These are phyloP conservation scores for Monilinia laxa DNA, from an alignment of 2,329 filamentous ascomycete species.

Conservation along the genomic window DNA sequence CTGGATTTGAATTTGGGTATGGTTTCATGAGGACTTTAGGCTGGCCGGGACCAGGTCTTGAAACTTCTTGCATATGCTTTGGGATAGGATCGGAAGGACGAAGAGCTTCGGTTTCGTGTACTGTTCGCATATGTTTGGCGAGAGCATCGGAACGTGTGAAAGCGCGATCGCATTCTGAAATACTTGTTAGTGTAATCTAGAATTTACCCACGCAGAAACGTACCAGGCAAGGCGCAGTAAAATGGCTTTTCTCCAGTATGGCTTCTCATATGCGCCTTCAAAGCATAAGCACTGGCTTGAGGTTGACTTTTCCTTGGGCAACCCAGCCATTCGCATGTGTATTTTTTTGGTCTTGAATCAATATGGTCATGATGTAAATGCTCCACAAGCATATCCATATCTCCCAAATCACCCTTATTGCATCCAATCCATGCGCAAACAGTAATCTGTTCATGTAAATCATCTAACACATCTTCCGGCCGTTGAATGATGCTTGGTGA, in stretches of 20 bases:
- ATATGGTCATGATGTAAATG: slow-evolving; percentile 94
- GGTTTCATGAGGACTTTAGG: slow-evolving; percentile 65
- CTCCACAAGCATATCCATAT: slow-evolving; percentile 79
- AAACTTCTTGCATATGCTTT: slow-evolving; percentile 59
- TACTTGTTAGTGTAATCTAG: not conserved
- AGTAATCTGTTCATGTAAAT: slow-evolving; percentile 75
- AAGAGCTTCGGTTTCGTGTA: slow-evolving; percentile 93
- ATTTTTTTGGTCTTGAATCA: slow-evolving; percentile 89
- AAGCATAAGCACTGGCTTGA: slow-evolving; percentile 91
- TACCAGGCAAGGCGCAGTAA: slow-evolving; percentile 92
- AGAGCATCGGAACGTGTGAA: slow-evolving; percentile 95
- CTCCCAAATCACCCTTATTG: slow-evolving; percentile 65
- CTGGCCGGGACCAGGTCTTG: slow-evolving; percentile 45
- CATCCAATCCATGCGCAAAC: slow-evolving; percentile 78
- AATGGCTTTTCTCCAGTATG: slow-evolving; percentile 98
- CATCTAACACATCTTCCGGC: slow-evolving; percentile 62
- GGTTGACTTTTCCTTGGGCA: slow-evolving; percentile 85
- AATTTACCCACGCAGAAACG: slow-evolving; percentile 31
- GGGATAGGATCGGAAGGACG: slow-evolving; percentile 75
- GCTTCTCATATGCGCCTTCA: slow-evolving; percentile 96
- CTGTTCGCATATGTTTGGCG: slow-evolving; percentile 97
- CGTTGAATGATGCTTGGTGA: slow-evolving; percentile 62
- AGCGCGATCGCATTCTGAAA: slow-evolving; percentile 87
- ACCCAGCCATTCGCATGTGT: slow-evolving; percentile 96
- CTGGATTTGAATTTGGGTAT: slow-evolving; percentile 49